Evolutionary conservation across 2,329 filamentous ascomycete species (phyloP).

Genomic region (Pleoardoris graminearum): DNA sequence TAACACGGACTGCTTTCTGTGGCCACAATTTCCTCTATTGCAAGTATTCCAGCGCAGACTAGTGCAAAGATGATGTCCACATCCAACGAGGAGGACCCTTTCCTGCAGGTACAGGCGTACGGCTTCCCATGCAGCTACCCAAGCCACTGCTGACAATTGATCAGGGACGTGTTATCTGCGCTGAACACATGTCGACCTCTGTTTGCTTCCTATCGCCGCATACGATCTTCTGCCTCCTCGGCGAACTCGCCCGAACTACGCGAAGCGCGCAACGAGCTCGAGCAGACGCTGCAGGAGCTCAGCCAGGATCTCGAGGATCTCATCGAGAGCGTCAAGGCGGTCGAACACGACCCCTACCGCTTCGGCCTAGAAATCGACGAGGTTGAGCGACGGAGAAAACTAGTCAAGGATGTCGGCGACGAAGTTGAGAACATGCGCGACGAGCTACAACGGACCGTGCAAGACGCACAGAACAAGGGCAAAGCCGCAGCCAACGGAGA

Average conservation of each 20-base stretch:
- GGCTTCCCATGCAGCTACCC: conserved; percentile 13
- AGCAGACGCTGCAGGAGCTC: conserved; percentile 72
- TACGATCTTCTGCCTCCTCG: conserved; percentile 78
- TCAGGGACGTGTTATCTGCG: conserved; percentile 83
- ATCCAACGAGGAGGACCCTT: conserved; percentile 51
- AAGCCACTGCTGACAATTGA: conserved; percentile 25
- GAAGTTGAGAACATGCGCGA: conserved; percentile 89
- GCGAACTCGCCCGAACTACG: conserved; percentile 65
- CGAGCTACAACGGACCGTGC: conserved; percentile 69
- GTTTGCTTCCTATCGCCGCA: conserved; percentile 93
- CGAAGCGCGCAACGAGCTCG: conserved; percentile 72
- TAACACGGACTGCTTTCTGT: conserved; percentile 11
- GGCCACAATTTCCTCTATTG: conserved; percentile 6
- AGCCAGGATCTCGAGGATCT: conserved; percentile 88
- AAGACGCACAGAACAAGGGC: conserved; percentile 44
- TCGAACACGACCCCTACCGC: conserved; percentile 83
- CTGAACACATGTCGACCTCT: conserved; percentile 80
- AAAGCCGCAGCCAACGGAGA: conserved; percentile 48
- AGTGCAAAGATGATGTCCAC: conserved; percentile 43
- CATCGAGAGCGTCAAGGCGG: conserved; percentile 79
- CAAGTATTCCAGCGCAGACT: conserved; percentile 13
- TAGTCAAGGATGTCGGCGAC: conserved; percentile 85
- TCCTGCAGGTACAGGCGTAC: conserved; percentile 55
- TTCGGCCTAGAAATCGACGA: conserved; percentile 86
- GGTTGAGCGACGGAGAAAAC: conserved; percentile 74